Evolutionary conservation across 1,139 yeast species (phyloP).

Genomic region (Lodderomyces beijingensis): DNA sequence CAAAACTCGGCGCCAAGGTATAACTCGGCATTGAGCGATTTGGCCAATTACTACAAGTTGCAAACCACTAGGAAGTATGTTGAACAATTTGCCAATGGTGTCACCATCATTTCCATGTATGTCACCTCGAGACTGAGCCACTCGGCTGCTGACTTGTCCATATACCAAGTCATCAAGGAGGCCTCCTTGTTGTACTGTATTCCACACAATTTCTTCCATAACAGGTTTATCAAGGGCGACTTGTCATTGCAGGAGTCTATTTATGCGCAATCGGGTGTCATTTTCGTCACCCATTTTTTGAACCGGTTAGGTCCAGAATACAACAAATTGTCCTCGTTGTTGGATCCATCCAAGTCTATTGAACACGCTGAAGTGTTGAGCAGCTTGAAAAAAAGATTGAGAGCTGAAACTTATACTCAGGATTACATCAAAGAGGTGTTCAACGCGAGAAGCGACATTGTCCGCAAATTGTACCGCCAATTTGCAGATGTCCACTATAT

Average conservation of each 20-base stretch:
- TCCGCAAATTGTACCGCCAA: constrained; percentile 82
- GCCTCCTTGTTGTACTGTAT: constrained; percentile 89
- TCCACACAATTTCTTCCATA: constrained; percentile 81
- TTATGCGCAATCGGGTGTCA: constrained; percentile 91
- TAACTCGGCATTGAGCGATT: constrained; percentile 81
- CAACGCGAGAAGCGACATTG: constrained; percentile 63
- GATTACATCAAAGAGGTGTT: constrained; percentile 77
- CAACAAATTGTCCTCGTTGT: constrained; percentile 58
- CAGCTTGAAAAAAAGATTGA: constrained; percentile 80
- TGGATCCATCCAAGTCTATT: constrained; percentile 57
- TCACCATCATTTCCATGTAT: constrained; percentile 83
- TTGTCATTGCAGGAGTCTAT: constrained; percentile 91
- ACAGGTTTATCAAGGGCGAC: constrained; percentile 67
- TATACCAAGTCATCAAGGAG: constrained; percentile 90
- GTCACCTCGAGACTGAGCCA: constrained; percentile 52
- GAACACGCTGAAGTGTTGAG: constrained; percentile 73
- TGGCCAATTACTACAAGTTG: constrained; percentile 86
- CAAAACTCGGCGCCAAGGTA: constrained; percentile 83
- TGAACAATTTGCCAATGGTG: constrained; percentile 89
- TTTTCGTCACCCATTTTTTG: constrained; percentile 89
- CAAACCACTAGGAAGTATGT: constrained; percentile 86
- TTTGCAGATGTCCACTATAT: constrained; percentile 91
- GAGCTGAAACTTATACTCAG: constrained; percentile 92
- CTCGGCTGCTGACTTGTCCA: constrained; percentile 59
- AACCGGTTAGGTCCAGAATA: constrained; percentile 93